Evolutionary conservation across 2,329 filamentous ascomycete genomes (phyloP), one percentile per base, ranked within the genome.

Genomic region (Sarocladium strictum): DNA sequence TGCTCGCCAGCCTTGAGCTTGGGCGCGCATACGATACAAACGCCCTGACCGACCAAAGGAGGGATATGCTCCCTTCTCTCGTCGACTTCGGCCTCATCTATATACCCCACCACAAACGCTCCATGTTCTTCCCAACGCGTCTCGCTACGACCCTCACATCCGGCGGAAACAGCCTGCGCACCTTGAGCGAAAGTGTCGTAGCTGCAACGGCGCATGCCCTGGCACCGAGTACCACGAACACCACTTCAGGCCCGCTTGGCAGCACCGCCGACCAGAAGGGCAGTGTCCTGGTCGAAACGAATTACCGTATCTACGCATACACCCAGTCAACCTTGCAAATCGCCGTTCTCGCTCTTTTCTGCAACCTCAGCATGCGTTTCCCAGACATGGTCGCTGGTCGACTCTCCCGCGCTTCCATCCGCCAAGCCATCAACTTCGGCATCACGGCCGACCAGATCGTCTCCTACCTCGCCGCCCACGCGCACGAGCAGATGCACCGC

Each of bases 361-460:
- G 87, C 52, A 87, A 87, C 57, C 85, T 99, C 54, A 87, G 86
- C 62, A 91, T 92, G 69, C 90, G 94, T 59, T 97, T 96, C 73
- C 89, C 90, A 1, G 96, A 96, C 72, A 89, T 99, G 72, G 88
- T 97, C 14, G 90, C 91, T 0, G 94, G 93, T 40, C 91, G 94
- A 61, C 78, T 99, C 38, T 95, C 91, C 12, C 90, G 95, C 58
- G 81, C 89, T 53, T 96, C 91, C 14, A 88, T 97, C 63, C 89
- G 90, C 54, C 83, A 85, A 56, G 95, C 95, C 58, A 92, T 97
- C 60, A 80, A 84, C 58, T 87, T 87, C 66, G 94, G 94, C 65
- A 99, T 99, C 73, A 97, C 92, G 1, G 86, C 90, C 15, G 87
- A 96, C 63, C 94, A 99, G 68, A 96, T 99, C 68, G 93, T 99